These are phyloP conservation scores for Westerdykella ornata DNA, from an alignment of 2,329 filamentous ascomycete genomes.

Conservation along the genomic window DNA sequence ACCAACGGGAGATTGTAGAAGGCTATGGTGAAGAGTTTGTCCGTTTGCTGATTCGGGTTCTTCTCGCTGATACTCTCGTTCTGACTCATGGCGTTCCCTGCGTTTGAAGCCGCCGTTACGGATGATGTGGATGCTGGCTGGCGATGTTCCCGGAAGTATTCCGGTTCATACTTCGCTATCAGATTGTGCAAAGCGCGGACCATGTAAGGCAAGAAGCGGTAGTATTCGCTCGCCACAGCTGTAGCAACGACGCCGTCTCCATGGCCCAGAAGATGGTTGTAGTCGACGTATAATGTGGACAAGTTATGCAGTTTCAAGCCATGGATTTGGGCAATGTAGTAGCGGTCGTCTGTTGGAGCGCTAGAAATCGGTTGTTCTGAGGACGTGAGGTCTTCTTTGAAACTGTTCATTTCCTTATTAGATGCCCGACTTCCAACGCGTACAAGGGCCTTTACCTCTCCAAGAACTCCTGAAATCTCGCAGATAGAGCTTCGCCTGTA, in stretches of 20 bases:
- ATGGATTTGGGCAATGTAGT: constrained; percentile 78
- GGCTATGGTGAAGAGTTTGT: constrained; percentile 88
- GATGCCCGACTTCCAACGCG: background rate
- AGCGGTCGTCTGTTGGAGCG: constrained; percentile 64
- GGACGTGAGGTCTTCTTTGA: constrained; percentile 60
- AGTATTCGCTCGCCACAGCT: constrained; percentile 85
- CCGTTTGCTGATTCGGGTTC: constrained; percentile 88
- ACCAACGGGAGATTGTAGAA: constrained; percentile 91
- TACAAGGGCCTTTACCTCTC: constrained; percentile 54
- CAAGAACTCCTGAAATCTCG: constrained; percentile 72
- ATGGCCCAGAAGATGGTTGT: constrained; percentile 70
- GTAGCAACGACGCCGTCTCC: constrained; percentile 76
- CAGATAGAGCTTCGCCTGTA: constrained; percentile 66
- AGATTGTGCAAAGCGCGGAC: constrained; percentile 83
- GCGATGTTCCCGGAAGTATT: constrained; percentile 88
- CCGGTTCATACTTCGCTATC: constrained; percentile 88
- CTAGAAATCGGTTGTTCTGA: constrained; percentile 59
- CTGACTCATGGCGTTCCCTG: constrained; percentile 52
- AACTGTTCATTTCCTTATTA: constrained; percentile 38
- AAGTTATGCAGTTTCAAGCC: constrained; percentile 66
- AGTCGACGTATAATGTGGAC: constrained; percentile 85
- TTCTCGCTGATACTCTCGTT: constrained; percentile 56
- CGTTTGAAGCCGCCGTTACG: constrained; percentile 59
- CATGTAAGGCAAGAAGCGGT: constrained; percentile 89
- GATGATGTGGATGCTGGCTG: constrained; percentile 71